Evolutionary conservation across 2,329 filamentous ascomycete species (phyloP), one percentile per base, ranked within the genome.

Genomic region (Microdochium paspali): DNA sequence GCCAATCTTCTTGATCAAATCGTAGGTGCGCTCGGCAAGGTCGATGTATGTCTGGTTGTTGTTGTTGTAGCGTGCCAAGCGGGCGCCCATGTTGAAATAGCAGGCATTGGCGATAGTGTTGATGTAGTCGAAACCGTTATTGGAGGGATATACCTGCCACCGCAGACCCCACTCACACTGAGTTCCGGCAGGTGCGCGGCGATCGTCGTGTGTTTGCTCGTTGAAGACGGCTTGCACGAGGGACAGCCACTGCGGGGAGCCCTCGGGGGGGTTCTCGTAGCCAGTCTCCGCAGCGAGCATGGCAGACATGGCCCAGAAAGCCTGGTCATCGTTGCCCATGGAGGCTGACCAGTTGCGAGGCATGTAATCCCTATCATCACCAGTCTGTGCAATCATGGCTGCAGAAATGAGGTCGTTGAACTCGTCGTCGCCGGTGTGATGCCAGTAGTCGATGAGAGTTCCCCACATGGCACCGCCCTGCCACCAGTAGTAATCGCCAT

Each of bases 61-160:
- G 20, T 68, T 68, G 0, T 84, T 87, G 61, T 87, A 90, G 20
- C 82, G 73, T 0, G 84, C 85, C 13, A 91, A 74, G 6, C 87
- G 80, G 15, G 87, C 77, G 9, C 75, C 79, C 9, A 84, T 64
- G 54, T 84, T 80, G 66, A 84, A 83, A 61, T 82, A 80, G 53
- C 74, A 76, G 42, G 75, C 79, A 53, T 81, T 83, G 9, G 80
- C 76, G 51, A 82, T 77, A 32, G 74, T 74, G 23, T 44, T 44
- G 42, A 26, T 44, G 71, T 90, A 90, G 58, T 82, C 76, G 62
- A 87, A 93, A 23, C 87, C 87, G 25, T 71, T 74, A 59, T 90
- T 89, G 54, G 84, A 82, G 1, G 77, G 70, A 48, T 82, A 87
- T 50, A 91, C 85, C 68, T 93, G 87, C 85, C 85, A 89, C 56